Conservation (phyloP, 208 protist species). For the Naegleria lovaniensis region DNA sequence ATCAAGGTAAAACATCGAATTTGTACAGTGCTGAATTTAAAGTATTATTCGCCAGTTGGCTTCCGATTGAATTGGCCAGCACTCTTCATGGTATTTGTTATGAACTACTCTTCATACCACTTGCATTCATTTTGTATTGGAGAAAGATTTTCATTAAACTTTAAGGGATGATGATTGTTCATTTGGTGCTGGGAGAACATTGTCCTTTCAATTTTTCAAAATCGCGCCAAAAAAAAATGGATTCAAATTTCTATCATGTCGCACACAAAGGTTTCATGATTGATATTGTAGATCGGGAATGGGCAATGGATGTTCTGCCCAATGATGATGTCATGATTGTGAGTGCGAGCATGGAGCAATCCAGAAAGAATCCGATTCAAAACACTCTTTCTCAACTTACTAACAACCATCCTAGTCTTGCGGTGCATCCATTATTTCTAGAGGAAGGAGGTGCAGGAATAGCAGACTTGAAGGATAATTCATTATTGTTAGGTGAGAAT, state of each 20-base stretch:
- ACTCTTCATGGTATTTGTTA: neutral
- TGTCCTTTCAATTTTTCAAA: too few species aligned
- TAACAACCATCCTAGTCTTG: neutral
- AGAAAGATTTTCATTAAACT: neutral
- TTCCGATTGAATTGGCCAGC: neutral
- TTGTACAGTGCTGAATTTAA: neutral
- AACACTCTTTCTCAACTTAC: neutral
- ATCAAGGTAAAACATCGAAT: neutral
- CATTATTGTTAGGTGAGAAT: neutral
- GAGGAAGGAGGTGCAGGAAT: neutral
- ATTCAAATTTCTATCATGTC: neutral
- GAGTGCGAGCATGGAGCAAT: neutral
- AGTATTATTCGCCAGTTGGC: neutral
- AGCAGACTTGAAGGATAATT: neutral
- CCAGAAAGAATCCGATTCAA: neutral
- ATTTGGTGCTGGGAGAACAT: too few species aligned
- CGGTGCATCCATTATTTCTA: neutral
- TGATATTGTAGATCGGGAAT: neutral
- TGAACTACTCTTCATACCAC: neutral
- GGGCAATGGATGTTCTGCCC: neutral
- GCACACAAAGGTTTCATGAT: neutral
- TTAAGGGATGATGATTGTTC: too few species aligned
- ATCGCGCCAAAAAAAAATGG: constrained; percentile 1
- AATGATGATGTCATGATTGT: neutral
- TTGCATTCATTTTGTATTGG: neutral